Conservation (phyloP, 768 basidiomycete genomes). For the Filobasidium floriforme region DNA sequence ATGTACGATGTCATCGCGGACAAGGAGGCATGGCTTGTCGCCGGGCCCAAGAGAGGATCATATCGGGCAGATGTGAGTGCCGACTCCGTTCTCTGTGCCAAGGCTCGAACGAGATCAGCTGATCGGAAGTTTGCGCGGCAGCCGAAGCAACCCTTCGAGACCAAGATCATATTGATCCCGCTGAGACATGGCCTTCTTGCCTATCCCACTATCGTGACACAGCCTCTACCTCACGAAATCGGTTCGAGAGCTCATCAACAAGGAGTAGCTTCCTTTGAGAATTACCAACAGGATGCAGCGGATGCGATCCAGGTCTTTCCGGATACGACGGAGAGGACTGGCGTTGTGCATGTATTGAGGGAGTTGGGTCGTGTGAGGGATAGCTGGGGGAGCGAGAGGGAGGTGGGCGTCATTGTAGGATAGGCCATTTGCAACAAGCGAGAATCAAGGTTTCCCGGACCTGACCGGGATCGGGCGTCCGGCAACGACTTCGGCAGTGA, state of each 20-base stretch:
- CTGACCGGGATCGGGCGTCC: too few species aligned
- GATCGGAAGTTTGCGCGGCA: background rate
- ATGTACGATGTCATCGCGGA: constrained; percentile 20
- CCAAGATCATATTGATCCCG: constrained; percentile 14
- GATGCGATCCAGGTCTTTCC: constrained; percentile 15
- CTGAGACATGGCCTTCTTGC: constrained; percentile 18
- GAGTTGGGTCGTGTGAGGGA: constrained; percentile 4
- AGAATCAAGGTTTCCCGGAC: too few species aligned
- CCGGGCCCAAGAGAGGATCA: constrained; percentile 17
- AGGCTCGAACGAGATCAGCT: background rate
- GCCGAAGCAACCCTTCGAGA: constrained; percentile 7
- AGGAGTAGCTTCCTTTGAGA: constrained; percentile 15
- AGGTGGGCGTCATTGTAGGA: background rate
- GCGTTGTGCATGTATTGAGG: constrained; percentile 14
- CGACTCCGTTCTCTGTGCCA: background rate
- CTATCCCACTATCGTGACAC: constrained; percentile 17
- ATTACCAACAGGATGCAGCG: constrained; percentile 21
- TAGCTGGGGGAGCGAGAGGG: background rate
- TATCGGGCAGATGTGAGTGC: constrained; percentile 18
- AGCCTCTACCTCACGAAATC: constrained; percentile 3
- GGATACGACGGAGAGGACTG: constrained; percentile 6
- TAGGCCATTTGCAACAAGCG: too few species aligned
- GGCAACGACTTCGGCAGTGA: too few species aligned
- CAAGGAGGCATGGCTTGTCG: constrained; percentile 19
- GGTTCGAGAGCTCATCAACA: background rate